These are phyloP conservation scores for Sporothrix luriei DNA, from an alignment of 2,329 filamentous ascomycete genomes.

Conservation along the genomic window DNA sequence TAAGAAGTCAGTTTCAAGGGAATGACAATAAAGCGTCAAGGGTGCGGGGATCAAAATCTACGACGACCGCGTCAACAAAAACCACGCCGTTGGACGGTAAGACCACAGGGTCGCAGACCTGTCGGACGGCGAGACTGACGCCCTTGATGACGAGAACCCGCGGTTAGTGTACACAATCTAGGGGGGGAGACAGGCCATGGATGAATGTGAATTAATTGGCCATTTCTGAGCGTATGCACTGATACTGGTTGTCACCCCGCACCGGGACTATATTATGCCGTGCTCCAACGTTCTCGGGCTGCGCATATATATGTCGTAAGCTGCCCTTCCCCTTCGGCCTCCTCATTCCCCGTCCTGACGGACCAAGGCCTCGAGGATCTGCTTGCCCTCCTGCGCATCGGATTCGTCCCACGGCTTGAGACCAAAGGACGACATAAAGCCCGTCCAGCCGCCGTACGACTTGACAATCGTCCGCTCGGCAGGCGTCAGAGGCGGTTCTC, in stretches of 20 bases:
- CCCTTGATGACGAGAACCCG: slow-evolving; percentile 25
- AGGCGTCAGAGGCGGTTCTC: slow-evolving; percentile 20
- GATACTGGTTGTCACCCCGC: too few species aligned
- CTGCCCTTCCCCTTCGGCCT: too few species aligned
- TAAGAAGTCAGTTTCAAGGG: too few species aligned
- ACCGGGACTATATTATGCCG: too few species aligned
- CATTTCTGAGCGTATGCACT: too few species aligned
- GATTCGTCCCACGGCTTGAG: slow-evolving; percentile 27
- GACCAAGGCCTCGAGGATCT: neutral
- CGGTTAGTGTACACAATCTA: slow-evolving; percentile 26
- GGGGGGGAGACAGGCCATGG: too few species aligned
- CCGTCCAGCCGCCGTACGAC: slow-evolving; percentile 28
- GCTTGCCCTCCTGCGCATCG: slow-evolving; percentile 25
- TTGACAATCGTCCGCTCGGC: slow-evolving; percentile 27
- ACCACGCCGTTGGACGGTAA: slow-evolving; percentile 4
- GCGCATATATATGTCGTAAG: too few species aligned
- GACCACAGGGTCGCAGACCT: slow-evolving; percentile 28
- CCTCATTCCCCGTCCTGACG: neutral
- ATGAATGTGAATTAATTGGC: neutral
- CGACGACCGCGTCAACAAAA: slow-evolving; percentile 24
- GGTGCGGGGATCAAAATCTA: slow-evolving; percentile 23
- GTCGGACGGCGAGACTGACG: slow-evolving; percentile 28
- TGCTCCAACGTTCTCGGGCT: too few species aligned
- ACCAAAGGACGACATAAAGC: slow-evolving; percentile 23
- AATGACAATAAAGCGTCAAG: too few species aligned